These are phyloP conservation scores for Amanita polypyramis DNA, from an alignment of 768 basidiomycete genomes.

Conservation along the genomic window DNA sequence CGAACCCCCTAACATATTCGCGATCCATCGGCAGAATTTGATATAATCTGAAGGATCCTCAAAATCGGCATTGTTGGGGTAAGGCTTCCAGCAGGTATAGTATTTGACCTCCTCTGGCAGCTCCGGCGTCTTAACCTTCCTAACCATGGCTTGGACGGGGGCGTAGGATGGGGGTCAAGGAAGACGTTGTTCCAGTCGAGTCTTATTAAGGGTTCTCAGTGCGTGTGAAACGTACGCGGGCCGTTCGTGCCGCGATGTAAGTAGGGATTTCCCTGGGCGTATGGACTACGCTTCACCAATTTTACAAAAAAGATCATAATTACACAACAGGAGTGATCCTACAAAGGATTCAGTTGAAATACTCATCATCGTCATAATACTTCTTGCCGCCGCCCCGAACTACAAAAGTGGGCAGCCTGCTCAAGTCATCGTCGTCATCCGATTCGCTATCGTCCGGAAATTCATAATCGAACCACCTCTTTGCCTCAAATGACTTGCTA, in stretches of 20 bases:
- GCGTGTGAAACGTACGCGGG: too few species aligned
- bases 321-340: too few species aligned
- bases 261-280: too few species aligned
- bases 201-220: too few species aligned
- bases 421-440: neutral
- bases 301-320: too few species aligned
- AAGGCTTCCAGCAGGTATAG: conserved; percentile 37
- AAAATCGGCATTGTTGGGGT: conserved; percentile 39
- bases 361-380: neutral
- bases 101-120: conserved; percentile 35
- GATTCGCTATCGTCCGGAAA: neutral
- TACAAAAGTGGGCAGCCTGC: neutral
- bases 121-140: conserved; percentile 28
- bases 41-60: conserved; percentile 28
- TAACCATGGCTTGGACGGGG: conserved; percentile 22
- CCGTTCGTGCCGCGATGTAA: too few species aligned
- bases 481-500: neutral
- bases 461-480: neutral
- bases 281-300: too few species aligned
- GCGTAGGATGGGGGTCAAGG: neutral
- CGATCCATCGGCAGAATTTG: conserved; percentile 36
- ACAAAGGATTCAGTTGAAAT: neutral
- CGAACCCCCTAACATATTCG: conserved; percentile 26
- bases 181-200: too few species aligned
- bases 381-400: neutral